A percentile compares a stretch with the other conserved stretches of the same genome.
Evolutionary conservation across 1,284 basidiomycete genomes (phyloP).

Genomic region (Tranzscheliella williamsii): DNA sequence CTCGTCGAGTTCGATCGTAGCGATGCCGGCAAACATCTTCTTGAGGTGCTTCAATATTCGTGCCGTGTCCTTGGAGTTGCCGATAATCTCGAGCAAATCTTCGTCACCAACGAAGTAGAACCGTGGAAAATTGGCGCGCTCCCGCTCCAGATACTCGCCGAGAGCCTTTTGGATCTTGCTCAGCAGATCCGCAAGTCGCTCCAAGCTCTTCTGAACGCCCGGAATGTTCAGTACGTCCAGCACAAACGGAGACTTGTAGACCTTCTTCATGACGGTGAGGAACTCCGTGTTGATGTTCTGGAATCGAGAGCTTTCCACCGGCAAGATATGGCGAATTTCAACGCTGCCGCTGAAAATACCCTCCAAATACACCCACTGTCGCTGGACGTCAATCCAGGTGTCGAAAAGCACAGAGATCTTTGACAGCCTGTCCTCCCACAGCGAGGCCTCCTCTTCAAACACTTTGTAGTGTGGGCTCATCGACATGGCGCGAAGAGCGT

Average conservation of each 20-base stretch:
- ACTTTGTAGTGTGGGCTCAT: constrained; percentile 59
- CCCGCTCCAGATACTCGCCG: constrained; percentile 96
- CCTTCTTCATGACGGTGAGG: constrained; percentile 97
- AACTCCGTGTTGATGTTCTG: constrained; percentile 99
- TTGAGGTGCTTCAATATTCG: constrained; percentile 98
- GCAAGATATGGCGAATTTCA: constrained; percentile 78
- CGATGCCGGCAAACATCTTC: constrained; percentile 99
- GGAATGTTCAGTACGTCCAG: constrained; percentile 95
- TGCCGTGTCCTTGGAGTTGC: constrained; percentile 97
- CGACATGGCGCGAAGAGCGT: constrained; percentile 88
- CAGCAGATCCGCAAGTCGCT: constrained; percentile 90
- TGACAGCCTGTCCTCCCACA: constrained; percentile 62
- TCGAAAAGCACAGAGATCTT: constrained; percentile 78
- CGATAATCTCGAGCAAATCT: constrained; percentile 96
- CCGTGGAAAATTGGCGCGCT: constrained; percentile 87
- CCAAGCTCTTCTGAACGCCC: constrained; percentile 93
- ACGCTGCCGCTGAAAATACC: constrained; percentile 99
- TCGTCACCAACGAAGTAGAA: constrained; percentile 99
- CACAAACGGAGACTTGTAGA: constrained; percentile 97
- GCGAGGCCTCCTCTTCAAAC: constrained; percentile 62
- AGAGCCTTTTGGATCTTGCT: constrained; percentile 99
- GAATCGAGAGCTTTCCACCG: constrained; percentile 94
- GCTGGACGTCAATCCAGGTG: constrained; percentile 98
- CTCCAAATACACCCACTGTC: constrained; percentile 99
- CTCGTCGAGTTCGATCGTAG: constrained; percentile 80